These are phyloP conservation scores for Cercospora sp. DNA, from an alignment of 2,329 filamentous ascomycete species.

Conservation along the genomic window DNA sequence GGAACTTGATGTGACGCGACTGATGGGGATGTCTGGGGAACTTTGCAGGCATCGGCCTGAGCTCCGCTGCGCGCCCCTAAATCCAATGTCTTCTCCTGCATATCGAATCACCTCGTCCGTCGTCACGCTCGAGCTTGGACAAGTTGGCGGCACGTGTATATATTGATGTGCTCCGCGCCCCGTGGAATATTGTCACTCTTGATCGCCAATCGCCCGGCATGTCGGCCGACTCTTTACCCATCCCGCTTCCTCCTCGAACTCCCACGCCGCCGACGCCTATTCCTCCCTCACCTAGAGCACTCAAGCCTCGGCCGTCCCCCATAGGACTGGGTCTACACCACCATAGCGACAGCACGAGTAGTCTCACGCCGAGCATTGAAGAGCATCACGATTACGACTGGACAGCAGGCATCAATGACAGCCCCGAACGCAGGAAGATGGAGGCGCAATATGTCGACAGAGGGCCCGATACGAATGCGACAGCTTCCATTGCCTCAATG, in stretches of 20 bases:
- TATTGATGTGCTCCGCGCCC: not conserved
- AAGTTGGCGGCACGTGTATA: conserved; percentile 1
- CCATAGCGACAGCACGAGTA: conserved; percentile 31
- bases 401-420: conserved; percentile 32
- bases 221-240: conserved; percentile 57
- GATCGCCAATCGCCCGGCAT: conserved; percentile 43
- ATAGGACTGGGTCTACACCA: conserved; percentile 28
- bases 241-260: conserved; percentile 62
- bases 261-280: conserved; percentile 60
- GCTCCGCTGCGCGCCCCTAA: conserved; percentile 1
- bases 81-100: not conserved
- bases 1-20: not conserved
- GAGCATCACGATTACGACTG: conserved; percentile 38
- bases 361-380: conserved; percentile 27
- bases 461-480: conserved; percentile 17
- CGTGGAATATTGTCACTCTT: not conserved
- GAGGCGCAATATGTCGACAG: conserved; percentile 11
- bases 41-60: not conserved
- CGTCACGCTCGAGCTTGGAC: not conserved
- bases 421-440: conserved; percentile 18
- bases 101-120: not conserved
- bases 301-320: conserved; percentile 14
- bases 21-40: not conserved
- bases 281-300: conserved; percentile 16
- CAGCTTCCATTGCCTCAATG: conserved; percentile 29